Evolutionary conservation across 202 grass and related monocot genomes (phyloP).

Genomic region (Tripidium arundinaceum): DNA sequence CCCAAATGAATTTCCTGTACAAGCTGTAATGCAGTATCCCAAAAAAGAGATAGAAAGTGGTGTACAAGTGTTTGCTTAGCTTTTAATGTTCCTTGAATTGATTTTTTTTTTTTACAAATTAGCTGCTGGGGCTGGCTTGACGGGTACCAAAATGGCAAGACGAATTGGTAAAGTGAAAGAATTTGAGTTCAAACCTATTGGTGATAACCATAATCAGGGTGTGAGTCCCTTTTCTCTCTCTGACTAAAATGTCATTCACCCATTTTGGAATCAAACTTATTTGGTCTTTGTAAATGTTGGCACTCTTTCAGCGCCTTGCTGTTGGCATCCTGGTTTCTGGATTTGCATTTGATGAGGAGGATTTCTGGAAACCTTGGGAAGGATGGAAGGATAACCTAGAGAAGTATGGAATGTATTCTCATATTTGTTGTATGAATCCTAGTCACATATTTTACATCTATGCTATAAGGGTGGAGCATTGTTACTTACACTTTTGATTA

Average conservation of each 20-base stretch:
- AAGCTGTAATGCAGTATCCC: background rate
- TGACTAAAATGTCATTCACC: conserved; percentile 1
- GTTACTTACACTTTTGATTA: background rate
- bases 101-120: conserved; percentile 24
- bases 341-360: conserved; percentile 87
- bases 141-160: conserved; percentile 91
- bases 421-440: conserved; percentile 5
- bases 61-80: background rate
- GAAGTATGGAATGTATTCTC: conserved; percentile 44
- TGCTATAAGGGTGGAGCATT: no score
- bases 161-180: conserved; percentile 79
- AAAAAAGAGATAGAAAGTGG: background rate
- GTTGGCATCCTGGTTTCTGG: conserved; percentile 83
- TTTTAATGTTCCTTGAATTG: conserved; percentile 22
- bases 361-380: conserved; percentile 87
- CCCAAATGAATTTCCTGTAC: background rate
- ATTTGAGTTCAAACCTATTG: conserved; percentile 93
- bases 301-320: conserved; percentile 64
- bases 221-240: conserved; percentile 60
- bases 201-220: conserved; percentile 93
- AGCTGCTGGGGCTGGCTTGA: conserved; percentile 95
- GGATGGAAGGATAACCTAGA: conserved; percentile 91
- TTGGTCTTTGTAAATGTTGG: background rate
- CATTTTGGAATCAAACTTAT: conserved; percentile 27
- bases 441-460: conserved; percentile 1